A percentile compares a stretch with the other conserved stretches of the same genome.
phyloP scores from a whole-genome alignment of 2,329 filamentous ascomycete species.

The Aspergillus carbonarius region DNA sequence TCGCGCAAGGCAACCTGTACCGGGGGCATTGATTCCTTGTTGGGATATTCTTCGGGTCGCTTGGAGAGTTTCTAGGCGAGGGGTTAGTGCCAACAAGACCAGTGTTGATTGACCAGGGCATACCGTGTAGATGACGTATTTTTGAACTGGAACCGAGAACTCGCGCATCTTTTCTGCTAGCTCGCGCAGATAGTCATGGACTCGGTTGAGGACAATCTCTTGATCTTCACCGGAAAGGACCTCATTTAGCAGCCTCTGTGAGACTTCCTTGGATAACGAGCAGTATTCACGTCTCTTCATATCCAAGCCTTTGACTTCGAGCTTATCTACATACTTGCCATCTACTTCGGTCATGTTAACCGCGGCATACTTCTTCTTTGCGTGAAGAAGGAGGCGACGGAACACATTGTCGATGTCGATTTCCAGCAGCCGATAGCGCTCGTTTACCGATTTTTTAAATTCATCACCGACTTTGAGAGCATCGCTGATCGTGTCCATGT shows the following conservation, averaged over 20 bases:
- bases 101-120: constrained; percentile 14
- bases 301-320: constrained; percentile 97
- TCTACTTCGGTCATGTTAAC: constrained; percentile 89
- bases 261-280: constrained; percentile 90
- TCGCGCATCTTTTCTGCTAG: constrained; percentile 85
- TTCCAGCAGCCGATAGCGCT: constrained; percentile 86
- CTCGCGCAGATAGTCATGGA: constrained; percentile 89
- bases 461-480: constrained; percentile 89
- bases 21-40: constrained; percentile 91
- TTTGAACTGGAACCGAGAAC: constrained; percentile 69
- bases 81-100: constrained; percentile 17
- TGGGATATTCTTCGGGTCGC: constrained; percentile 87
- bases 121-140: constrained; percentile 93
- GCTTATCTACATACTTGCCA: constrained; percentile 87
- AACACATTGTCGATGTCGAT: constrained; percentile 99
- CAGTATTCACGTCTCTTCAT: constrained; percentile 99
- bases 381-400: constrained; percentile 85
- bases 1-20: constrained; percentile 93
- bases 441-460: constrained; percentile 94
- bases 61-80: constrained; percentile 76
- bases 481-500: constrained; percentile 87
- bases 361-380: constrained; percentile 99
- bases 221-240: constrained; percentile 91
- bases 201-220: constrained; percentile 80
- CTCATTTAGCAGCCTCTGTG: constrained; percentile 84